Evolutionary conservation across 2,329 filamentous ascomycete species (phyloP), one percentile per base, ranked within the genome.

Genomic region (Cryphonectria nitschkei): DNA sequence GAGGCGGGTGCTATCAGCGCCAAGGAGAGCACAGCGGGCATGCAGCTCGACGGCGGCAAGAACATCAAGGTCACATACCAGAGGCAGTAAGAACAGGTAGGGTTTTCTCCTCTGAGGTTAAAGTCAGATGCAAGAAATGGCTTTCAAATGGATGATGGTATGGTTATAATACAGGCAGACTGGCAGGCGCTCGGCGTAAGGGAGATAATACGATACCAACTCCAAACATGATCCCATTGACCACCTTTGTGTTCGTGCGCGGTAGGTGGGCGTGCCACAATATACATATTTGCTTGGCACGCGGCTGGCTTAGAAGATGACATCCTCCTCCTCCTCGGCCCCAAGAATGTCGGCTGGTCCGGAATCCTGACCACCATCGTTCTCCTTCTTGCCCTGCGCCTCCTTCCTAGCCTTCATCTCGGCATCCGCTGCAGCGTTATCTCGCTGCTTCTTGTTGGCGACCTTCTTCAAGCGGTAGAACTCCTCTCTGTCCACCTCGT

Each of bases 391-490:
- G 37, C 78, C 82, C 73, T 81, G 78, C 26, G 83, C 84, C 68
- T 89, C 87, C 78, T 90, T 91, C 80, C 91, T 93, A 39, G 89
- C 89, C 78, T 92, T 92, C 79, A 96, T 89, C 80, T 94, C 91
- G 39, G 89, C 91, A 76, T 95, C 92, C 64, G 88, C 86, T 14
- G 86, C 89, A 14, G 92, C 92, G 43, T 85, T 90, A 76, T 95
- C 92, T 76, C 92, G 86, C 80, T 94, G 91, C 80, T 95, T 95
- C 84, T 95, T 95, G 80, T 88, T 89, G 64, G 93, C 93, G 50
- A 95, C 93, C 86, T 99, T 99, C 84, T 99, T 99, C 79, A 99
- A 83, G 75, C 96, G 88, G 83, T 98, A 99, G 81, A 99, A 99
- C 80, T 99, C 96, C 81, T 98, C 96, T 85, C 96, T 90, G 82